These are phyloP conservation scores for Senecio squalidus DNA, from an alignment of 140 eudicot species.

Conservation along the genomic window DNA sequence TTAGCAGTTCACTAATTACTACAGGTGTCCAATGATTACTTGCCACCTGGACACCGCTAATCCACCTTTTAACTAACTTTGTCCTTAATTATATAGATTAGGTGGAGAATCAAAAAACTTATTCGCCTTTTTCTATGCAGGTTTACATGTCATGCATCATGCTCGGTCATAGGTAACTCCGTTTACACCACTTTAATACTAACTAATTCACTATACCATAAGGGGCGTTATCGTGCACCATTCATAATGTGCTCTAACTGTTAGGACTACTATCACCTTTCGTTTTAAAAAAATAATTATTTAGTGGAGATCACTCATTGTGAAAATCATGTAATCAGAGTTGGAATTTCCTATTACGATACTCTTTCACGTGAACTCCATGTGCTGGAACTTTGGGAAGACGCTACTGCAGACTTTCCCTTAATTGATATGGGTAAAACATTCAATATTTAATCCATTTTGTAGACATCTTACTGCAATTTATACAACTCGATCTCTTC, in stretches of 20 bases:
- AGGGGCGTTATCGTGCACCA: not conserved
- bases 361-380: constrained; percentile 73
- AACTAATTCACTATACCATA: not conserved
- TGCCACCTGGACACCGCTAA: not conserved
- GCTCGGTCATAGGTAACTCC: constrained; percentile 70
- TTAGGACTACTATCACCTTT: not conserved
- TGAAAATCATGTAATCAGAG: constrained; percentile 38
- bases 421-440: constrained; percentile 73
- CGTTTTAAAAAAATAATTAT: not conserved
- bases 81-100: not conserved
- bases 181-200: not conserved
- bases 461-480: not conserved
- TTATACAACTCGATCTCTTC: not conserved
- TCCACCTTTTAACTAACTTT: not conserved
- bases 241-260: constrained; percentile 1
- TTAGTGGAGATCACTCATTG: constrained; percentile 1
- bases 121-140: constrained; percentile 35
- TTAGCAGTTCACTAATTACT: not conserved
- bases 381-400: constrained; percentile 95
- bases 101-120: not conserved
- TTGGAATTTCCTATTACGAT: constrained; percentile 92
- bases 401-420: constrained; percentile 56
- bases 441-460: not conserved
- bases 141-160: constrained; percentile 89
- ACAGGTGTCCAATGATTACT: not conserved